Evolutionary conservation across 1,284 basidiomycete species (phyloP), one percentile per base, ranked within the genome.

Genomic region (Moesziomyces sp.): DNA sequence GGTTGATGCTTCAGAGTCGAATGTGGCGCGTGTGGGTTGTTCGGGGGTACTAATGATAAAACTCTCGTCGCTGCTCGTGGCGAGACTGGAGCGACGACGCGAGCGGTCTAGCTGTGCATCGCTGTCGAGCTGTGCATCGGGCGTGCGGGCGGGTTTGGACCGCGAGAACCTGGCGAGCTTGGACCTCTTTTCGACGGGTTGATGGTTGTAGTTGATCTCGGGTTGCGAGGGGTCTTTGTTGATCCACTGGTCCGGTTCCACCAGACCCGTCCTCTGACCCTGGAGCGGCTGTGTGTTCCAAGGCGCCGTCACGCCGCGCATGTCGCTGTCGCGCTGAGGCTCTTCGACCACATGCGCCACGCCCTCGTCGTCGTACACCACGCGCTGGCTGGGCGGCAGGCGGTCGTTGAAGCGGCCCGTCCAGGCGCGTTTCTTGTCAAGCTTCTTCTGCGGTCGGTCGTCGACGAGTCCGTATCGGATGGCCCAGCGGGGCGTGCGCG

Each of bases 401-500:
- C 72, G 38, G 34, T 80, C 76, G 24, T 67, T 57, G 58, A 59
- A 80, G 18, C 76, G 46, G 8, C 63, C 66, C 9, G 68, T 68
- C 79, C 79, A 80, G 13, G 53, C 59, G 19, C 77, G 46, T 30
- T 61, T 73, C 53, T 77, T 78, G 5, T 42, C 23, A 23, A 63
- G 38, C 50, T 51, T 59, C 60, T 74, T 76, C 14, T 40, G 47
- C 7, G 58, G 48, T 3, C 51, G 38, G 28, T 80, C 77, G 49
- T 79, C 70, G 2, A 80, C 76, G 21, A 80, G 51, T 4, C 77
- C 79, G 47, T 79, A 76, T 3, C 76, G 59, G 18, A 69, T 58
- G 13, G 77, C 78, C 78, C 78, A 80, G 46, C 69, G 74, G 18
- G 79, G 79, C 43, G 79, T 79, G 5, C 76, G 42, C 16, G 62